Evolutionary conservation across 352 stramenopile species (phyloP).

Genomic region (Phytophthora fragariae): DNA sequence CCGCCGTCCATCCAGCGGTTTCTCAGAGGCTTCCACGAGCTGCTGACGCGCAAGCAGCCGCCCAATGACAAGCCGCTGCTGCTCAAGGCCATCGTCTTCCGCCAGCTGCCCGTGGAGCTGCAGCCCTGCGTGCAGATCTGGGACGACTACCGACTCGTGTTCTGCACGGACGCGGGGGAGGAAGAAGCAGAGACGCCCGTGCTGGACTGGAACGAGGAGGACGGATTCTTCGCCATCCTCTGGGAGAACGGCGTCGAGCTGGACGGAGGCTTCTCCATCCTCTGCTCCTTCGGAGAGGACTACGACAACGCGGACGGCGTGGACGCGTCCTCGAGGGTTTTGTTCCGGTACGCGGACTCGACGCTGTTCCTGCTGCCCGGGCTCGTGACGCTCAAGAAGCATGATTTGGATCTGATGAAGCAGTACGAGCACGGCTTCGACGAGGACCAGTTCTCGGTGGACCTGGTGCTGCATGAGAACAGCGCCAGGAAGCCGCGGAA

Average conservation of each 20-base stretch:
- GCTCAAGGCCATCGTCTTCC: constrained; percentile 82
- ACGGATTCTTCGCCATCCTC: constrained; percentile 81
- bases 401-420: constrained; percentile 85
- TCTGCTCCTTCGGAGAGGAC: constrained; percentile 86
- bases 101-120: constrained; percentile 72
- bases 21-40: constrained; percentile 66
- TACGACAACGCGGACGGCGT: constrained; percentile 66
- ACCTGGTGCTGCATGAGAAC: constrained; percentile 78
- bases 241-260: constrained; percentile 83
- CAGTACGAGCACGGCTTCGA: constrained; percentile 88
- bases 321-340: constrained; percentile 71
- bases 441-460: constrained; percentile 81
- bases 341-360: constrained; percentile 84
- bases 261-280: constrained; percentile 83
- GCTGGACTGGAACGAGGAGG: constrained; percentile 83
- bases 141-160: constrained; percentile 80
- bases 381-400: constrained; percentile 77
- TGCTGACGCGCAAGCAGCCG: constrained; percentile 61
- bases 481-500: constrained; percentile 46
- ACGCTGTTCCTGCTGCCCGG: constrained; percentile 79
- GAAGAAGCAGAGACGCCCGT: constrained; percentile 45
- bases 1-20: constrained; percentile 83
- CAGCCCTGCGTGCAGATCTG: constrained; percentile 87
- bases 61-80: constrained; percentile 72
- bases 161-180: constrained; percentile 53